phyloP scores from a whole-genome alignment of 1,284 basidiomycete genomes.

The Ustilago loliicola region DNA sequence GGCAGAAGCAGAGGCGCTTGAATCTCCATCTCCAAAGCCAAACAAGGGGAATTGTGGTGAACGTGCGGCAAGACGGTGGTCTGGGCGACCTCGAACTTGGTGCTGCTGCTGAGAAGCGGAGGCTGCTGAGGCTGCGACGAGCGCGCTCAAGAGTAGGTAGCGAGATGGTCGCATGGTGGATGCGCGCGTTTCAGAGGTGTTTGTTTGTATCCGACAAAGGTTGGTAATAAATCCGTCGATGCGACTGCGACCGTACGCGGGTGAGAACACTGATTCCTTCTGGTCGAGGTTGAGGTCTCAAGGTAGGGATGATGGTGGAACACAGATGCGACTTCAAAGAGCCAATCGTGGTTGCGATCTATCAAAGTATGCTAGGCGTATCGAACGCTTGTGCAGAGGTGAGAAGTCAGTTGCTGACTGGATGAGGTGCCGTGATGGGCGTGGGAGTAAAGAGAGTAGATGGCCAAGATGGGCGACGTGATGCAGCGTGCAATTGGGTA shows the following conservation, averaged over 20 bases:
- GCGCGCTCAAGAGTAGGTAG: conserved; percentile 32
- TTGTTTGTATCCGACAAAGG: no score
- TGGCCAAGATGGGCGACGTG: neutral
- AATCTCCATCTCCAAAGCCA: neutral
- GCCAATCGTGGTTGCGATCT: neutral
- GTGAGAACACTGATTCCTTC: no score
- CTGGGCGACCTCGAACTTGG: conserved; percentile 21
- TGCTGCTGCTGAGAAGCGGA: conserved; percentile 38
- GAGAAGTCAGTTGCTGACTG: neutral
- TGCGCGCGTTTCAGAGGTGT: no score
- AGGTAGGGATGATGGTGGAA: no score
- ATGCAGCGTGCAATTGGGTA: neutral
- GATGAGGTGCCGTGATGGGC: neutral
- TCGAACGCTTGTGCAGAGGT: neutral
- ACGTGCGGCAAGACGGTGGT: conserved; percentile 27
- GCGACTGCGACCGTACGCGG: no score
- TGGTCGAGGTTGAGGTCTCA: no score
- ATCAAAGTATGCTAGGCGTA: neutral
- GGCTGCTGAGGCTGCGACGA: conserved; percentile 29
- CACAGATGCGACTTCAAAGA: no score
- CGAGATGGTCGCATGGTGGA: conserved; percentile 32
- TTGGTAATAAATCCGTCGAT: no score
- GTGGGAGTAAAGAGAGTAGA: neutral
- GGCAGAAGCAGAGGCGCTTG: conserved; percentile 14
- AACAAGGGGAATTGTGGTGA: conserved; percentile 9